Evolutionary conservation across 2,329 filamentous ascomycete genomes (phyloP), one percentile per base, ranked within the genome.

Genomic region (Cladosporium velox): DNA sequence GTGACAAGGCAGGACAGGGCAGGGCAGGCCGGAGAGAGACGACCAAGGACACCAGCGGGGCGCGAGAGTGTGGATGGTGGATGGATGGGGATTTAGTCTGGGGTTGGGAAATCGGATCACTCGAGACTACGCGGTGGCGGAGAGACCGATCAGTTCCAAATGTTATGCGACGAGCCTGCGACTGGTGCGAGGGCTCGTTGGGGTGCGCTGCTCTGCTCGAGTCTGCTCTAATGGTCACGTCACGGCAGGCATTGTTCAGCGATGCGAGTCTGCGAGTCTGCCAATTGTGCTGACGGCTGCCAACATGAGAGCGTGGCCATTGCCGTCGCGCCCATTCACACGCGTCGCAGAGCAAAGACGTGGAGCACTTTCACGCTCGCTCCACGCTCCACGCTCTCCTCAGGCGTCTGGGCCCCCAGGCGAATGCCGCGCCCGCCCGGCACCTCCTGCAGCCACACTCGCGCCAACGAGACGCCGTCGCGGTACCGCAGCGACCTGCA

Each of bases 61-160:
- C 32, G 59, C 28, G 38, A 41, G 41, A 30, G 41, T n/a, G 59
- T 38, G 41, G 59, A 61, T 61, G 59, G 57, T 35, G 59, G 47
- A 49, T 44, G 59, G 38, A 49, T 61, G 59, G 59, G 59, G 55
- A 58, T 58, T 41, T 58, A 52, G 26, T 55, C 59, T 61, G 59
- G 59, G 59, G 59, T 51, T 58, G 34, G 32, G 52, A 24, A 47
- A 47, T 47, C 41, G 41, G 41, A 47, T 47, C 41, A 47, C n/a
- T 47, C 52, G 52, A 55, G 52, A 32, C 52, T 55, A 32, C 41
- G 41, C 55, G 59, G 59, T 61, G 59, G 59, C 59, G 59, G 59
- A 41, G 59, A 61, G 59, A 61, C 59, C 52, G 52, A 55, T 55
- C 52, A 55, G 52, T 55, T 55, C 52, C 52, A 55, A 55, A 55